A percentile compares a stretch with the other conserved stretches of the same genome.
These are phyloP conservation scores for Jackrogersella minutella DNA, from an alignment of 495 filamentous ascomycete genomes.

Conservation along the genomic window DNA sequence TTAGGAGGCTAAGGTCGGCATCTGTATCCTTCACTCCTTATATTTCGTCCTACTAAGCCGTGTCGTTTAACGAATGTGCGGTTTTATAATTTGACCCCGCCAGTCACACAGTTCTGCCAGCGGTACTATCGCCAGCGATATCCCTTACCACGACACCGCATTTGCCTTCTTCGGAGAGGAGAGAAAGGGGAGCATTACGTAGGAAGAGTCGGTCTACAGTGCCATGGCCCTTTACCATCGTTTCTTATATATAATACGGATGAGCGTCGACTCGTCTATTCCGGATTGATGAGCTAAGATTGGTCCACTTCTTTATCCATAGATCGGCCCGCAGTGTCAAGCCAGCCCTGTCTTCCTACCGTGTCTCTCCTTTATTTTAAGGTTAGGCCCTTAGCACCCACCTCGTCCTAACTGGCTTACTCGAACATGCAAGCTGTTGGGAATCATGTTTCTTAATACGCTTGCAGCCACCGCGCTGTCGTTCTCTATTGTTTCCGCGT, in stretches of 20 bases:
- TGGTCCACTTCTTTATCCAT: slow-evolving; percentile 24
- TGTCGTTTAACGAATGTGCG: background rate
- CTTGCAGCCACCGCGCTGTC: slow-evolving; percentile 37
- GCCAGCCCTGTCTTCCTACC: background rate
- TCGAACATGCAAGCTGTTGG: slow-evolving; percentile 30
- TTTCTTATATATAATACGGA: slow-evolving; percentile 32
- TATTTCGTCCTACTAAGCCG: slow-evolving; percentile 20
- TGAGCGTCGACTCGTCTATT: slow-evolving; percentile 11
- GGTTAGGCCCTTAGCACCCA: slow-evolving; percentile 13
- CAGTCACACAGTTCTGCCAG: slow-evolving; percentile 18
- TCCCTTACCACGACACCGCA: slow-evolving; percentile 14
- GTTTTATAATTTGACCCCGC: slow-evolving; percentile 17
- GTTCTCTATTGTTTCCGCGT: slow-evolving; percentile 16
- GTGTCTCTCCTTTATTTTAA: slow-evolving; percentile 28
- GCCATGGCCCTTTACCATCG: slow-evolving; percentile 4
- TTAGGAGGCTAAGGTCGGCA: background rate
- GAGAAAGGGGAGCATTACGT: background rate
- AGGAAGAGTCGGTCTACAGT: background rate
- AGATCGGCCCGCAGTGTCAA: slow-evolving; percentile 17
- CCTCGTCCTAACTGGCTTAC: slow-evolving; percentile 8
- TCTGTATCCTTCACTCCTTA: background rate
- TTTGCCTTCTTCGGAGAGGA: slow-evolving; percentile 5
- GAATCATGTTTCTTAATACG: slow-evolving; percentile 28
- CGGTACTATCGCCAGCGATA: slow-evolving; percentile 2
- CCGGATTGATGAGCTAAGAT: slow-evolving; percentile 26